Base-by-base conservation (phyloP, 805 yeast genomes). In the Groenewaldozyma tartarivorans region DNA sequence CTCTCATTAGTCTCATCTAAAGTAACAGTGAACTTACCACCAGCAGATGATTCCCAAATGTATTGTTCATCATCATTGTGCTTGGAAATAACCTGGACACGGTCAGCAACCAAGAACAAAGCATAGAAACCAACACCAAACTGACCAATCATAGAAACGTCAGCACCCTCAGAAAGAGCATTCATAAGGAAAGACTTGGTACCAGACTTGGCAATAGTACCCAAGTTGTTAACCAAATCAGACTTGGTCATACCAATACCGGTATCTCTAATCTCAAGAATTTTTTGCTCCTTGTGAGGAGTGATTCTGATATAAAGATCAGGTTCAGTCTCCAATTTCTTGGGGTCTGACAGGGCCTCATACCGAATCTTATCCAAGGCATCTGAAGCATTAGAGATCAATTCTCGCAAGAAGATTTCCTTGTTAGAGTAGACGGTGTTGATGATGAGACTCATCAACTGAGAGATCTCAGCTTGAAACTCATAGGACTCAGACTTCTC, bases 91-190 rank as follows among this genome's bases (percentile, higher is more conserved):
- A 92, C 99, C 74, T 92, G 96, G 51, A 92, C 98, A 57, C 78
- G 85, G 74, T 92, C 99, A 58, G 98, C 97, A 64, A 92, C 98
- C 74, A 92, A 78, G 84, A 92, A 92, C 55, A 90, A 75, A 42
- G 99, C 92, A 81, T 92, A 92, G 90, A 92, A 92, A 80, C 99
- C 99, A 58, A 92, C 98, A 87, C 99, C 99, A 75, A 92, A 92
- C 74, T 92, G 98, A 78, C 99, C 99, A 72, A 92, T 92, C 98
- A 92, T 92, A 51, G 97, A 88, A 49, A 92, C 96, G 68, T 92
- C 99, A 48, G 99, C 98, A 72, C 98, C 98, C 52, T 96, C 97
- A 53, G 95, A 81, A 53, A 94, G 76, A 54, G 98, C 98, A 74
- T 92, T 98, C 98, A 92, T 92, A 29, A 60, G 47, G 69, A 92